Percentiles rank a stretch among this genome's conserved stretches.
phyloP scores from a whole-genome alignment of 768 basidiomycete genomes.

The Trametes gibbosa region DNA sequence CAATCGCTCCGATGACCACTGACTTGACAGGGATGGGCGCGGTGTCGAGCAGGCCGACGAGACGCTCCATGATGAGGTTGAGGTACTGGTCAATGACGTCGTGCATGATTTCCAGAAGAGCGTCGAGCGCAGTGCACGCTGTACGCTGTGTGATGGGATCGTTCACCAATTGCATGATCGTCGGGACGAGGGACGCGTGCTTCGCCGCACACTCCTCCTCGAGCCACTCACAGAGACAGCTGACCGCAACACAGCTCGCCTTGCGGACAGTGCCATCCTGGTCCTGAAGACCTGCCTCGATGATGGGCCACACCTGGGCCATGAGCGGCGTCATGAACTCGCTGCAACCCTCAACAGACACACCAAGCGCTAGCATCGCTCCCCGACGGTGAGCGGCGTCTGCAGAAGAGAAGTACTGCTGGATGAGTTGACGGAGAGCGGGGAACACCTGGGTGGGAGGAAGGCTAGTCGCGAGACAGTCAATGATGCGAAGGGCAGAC shows the following conservation, averaged over 20 bases:
- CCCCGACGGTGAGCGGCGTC: slow-evolving; percentile 82
- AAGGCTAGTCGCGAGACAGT: slow-evolving; percentile 85
- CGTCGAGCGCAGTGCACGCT: slow-evolving; percentile 97
- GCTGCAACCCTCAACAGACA: slow-evolving; percentile 95
- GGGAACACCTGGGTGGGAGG: slow-evolving; percentile 97
- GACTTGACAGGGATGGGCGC: slow-evolving; percentile 87
- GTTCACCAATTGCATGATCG: slow-evolving; percentile 88
- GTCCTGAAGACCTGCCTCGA: slow-evolving; percentile 87
- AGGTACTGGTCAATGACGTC: slow-evolving; percentile 91
- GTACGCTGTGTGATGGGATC: slow-evolving; percentile 84
- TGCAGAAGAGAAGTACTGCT: slow-evolving; percentile 78
- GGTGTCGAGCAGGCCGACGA: slow-evolving; percentile 80
- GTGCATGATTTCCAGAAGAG: slow-evolving; percentile 90
- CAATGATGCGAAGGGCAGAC: slow-evolving; percentile 92
- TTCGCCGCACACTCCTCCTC: slow-evolving; percentile 87
- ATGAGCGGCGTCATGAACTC: slow-evolving; percentile 97
- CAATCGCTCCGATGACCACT: slow-evolving; percentile 96
- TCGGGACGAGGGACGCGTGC: slow-evolving; percentile 86
- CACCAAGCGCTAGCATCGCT: slow-evolving; percentile 93
- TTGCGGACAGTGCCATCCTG: slow-evolving; percentile 83
- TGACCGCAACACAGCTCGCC: slow-evolving; percentile 93
- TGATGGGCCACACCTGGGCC: slow-evolving; percentile 87
- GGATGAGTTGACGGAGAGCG: slow-evolving; percentile 76
- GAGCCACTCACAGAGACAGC: slow-evolving; percentile 96
- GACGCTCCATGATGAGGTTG: slow-evolving; percentile 90